Percentiles rank a stretch among this genome's conserved stretches.
Conservation (phyloP, 257 asterid species). For the Misopates orontium region DNA sequence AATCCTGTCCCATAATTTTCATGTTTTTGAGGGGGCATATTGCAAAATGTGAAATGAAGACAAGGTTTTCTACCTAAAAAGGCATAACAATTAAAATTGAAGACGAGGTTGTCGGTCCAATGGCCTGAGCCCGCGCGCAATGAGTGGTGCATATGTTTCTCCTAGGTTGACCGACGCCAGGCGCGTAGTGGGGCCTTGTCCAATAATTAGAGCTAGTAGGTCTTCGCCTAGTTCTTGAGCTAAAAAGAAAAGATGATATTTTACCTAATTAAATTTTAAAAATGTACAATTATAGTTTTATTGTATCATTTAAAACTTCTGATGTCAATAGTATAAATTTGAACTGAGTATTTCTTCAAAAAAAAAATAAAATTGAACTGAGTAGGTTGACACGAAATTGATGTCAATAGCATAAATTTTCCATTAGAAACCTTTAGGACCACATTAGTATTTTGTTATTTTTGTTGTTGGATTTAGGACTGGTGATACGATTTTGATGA, state of each 20-base stretch:
- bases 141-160: background rate
- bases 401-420: too few species aligned
- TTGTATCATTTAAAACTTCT: background rate
- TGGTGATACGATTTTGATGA: too few species aligned
- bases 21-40: slow-evolving; percentile 2
- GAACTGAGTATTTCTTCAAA: too few species aligned
- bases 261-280: background rate
- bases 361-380: too few species aligned
- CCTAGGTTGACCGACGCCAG: slow-evolving; percentile 12
- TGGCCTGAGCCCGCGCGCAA: background rate
- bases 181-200: background rate
- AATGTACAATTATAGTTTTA: too few species aligned
- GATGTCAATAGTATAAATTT: too few species aligned
- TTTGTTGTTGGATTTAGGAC: too few species aligned
- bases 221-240: background rate
- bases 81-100: background rate
- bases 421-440: too few species aligned
- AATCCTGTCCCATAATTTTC: background rate
- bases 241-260: background rate
- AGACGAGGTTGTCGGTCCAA: slow-evolving; percentile 36
- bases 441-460: too few species aligned
- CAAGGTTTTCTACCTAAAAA: slow-evolving; percentile 21
- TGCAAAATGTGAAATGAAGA: slow-evolving; percentile 2
- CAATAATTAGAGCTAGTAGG: background rate
- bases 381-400: too few species aligned